Evolutionary conservation across 495 filamentous ascomycete species (phyloP).

Genomic region (Hyaloscypha hepaticicola): DNA sequence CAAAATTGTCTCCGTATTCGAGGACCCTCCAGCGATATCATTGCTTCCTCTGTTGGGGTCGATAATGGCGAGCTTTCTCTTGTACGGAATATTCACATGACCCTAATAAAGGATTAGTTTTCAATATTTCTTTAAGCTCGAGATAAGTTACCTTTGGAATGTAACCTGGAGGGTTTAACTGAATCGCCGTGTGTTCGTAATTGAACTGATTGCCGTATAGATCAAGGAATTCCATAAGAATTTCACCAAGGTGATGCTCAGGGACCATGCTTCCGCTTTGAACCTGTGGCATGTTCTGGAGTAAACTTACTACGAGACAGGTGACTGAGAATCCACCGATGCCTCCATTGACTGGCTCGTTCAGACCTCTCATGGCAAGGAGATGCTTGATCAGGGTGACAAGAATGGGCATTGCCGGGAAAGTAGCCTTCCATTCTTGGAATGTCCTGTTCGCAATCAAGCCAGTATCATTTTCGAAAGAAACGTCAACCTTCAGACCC

Average conservation of each 20-base stretch:
- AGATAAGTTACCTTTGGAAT: constrained; percentile 63
- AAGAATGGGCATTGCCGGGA: constrained; percentile 78
- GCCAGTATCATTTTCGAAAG: constrained; percentile 88
- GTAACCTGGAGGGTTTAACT: constrained; percentile 67
- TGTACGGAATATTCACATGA: constrained; percentile 41
- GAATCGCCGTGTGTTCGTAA: constrained; percentile 62
- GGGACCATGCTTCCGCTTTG: constrained; percentile 54
- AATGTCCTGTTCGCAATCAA: constrained; percentile 77
- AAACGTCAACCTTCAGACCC: constrained; percentile 79
- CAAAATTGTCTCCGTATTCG: constrained; percentile 60
- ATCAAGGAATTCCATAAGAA: constrained; percentile 82
- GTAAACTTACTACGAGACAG: constrained; percentile 84
- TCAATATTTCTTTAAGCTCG: not conserved
- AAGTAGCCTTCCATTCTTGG: constrained; percentile 69
- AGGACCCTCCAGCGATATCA: constrained; percentile 82
- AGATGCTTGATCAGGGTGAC: constrained; percentile 91
- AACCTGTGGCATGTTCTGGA: constrained; percentile 73
- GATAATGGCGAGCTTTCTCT: constrained; percentile 64
- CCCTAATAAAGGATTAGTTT: not conserved
- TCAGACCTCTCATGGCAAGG: constrained; percentile 80
- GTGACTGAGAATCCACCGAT: constrained; percentile 94
- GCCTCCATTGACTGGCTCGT: constrained; percentile 86
- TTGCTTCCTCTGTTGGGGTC: constrained; percentile 84
- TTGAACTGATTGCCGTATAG: constrained; percentile 84
- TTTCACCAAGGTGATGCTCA: constrained; percentile 67